These are phyloP conservation scores for Coniochaeta ligniaria DNA, from an alignment of 2,329 filamentous ascomycete genomes.

Conservation along the genomic window DNA sequence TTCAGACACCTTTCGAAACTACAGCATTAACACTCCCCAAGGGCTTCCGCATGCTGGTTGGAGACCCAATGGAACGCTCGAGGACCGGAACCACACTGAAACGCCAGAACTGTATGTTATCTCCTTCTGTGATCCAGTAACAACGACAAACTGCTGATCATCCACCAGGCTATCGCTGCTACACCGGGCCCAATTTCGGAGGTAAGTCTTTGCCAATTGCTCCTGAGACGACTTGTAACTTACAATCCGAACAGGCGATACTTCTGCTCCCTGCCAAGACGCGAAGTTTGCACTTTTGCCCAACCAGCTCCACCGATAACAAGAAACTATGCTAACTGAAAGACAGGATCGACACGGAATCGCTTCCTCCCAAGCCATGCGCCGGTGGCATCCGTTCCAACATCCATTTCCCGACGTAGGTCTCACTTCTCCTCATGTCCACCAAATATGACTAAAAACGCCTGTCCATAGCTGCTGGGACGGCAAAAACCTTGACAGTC, in stretches of 20 bases:
- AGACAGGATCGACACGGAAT: constrained; percentile 26
- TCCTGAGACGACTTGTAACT: background rate
- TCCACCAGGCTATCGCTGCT: constrained; percentile 29
- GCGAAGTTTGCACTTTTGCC: constrained; percentile 14
- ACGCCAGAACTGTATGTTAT: constrained; percentile 27
- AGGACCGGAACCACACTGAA: constrained; percentile 20
- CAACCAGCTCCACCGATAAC: background rate
- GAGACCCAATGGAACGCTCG: constrained; percentile 29
- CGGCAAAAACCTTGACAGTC: constrained; percentile 37
- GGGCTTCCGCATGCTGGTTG: constrained; percentile 42
- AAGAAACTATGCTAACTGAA: constrained; percentile 5
- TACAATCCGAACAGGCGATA: constrained; percentile 22
- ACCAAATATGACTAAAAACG: constrained; percentile 32
- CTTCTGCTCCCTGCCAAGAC: constrained; percentile 33
- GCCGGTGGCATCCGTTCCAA: constrained; percentile 37
- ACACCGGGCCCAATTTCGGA: constrained; percentile 36
- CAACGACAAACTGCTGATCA: background rate
- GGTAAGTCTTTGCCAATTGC: background rate
- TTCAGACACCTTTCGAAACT: constrained; percentile 28
- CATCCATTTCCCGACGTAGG: constrained; percentile 44
- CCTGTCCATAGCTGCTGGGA: constrained; percentile 38
- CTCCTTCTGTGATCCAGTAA: background rate
- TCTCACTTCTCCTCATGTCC: constrained; percentile 36
- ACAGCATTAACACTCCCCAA: constrained; percentile 25
- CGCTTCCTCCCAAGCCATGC: constrained; percentile 29